Percentiles rank a stretch among this genome's conserved stretches.
Evolutionary conservation across 2,329 filamentous ascomycete genomes (phyloP).

Genomic region (Scedosporium apiospermum): DNA sequence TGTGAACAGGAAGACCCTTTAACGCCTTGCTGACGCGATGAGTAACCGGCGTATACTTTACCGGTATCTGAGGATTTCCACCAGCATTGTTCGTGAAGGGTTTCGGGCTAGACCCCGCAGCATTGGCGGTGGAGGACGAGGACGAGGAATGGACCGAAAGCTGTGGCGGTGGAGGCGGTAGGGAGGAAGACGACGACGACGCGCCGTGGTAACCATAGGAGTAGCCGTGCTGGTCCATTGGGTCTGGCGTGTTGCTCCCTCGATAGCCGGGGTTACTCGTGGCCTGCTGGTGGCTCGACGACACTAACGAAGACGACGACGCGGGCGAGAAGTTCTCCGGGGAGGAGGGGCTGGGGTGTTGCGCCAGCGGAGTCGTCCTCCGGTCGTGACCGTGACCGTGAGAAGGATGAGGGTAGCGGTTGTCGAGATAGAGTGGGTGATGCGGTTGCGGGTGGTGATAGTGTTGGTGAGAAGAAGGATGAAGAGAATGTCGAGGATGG

Average conservation of each 20-base stretch:
- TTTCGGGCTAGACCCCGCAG: slow-evolving; percentile 14
- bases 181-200: slow-evolving; percentile 16
- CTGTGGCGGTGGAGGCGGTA: slow-evolving; percentile 15
- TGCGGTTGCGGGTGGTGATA: background rate
- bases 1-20: slow-evolving; percentile 50
- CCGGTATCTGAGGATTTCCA: slow-evolving; percentile 22
- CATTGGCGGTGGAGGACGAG: slow-evolving; percentile 13
- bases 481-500: slow-evolving; percentile 2
- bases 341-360: background rate
- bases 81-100: slow-evolving; percentile 26
- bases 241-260: slow-evolving; percentile 36
- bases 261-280: slow-evolving; percentile 22
- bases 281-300: background rate
- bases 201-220: slow-evolving; percentile 15
- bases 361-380: background rate
- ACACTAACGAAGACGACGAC: background rate
- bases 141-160: slow-evolving; percentile 7
- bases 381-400: background rate
- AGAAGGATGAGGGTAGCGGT: background rate
- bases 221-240: slow-evolving; percentile 33
- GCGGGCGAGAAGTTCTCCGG: slow-evolving; percentile 1
- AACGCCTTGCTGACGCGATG: slow-evolving; percentile 47
- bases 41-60: slow-evolving; percentile 48
- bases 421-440: background rate
- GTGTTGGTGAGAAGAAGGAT: background rate